Evolutionary conservation across 805 yeast species (phyloP).

Genomic region (Scheffersomyces lignosus): DNA sequence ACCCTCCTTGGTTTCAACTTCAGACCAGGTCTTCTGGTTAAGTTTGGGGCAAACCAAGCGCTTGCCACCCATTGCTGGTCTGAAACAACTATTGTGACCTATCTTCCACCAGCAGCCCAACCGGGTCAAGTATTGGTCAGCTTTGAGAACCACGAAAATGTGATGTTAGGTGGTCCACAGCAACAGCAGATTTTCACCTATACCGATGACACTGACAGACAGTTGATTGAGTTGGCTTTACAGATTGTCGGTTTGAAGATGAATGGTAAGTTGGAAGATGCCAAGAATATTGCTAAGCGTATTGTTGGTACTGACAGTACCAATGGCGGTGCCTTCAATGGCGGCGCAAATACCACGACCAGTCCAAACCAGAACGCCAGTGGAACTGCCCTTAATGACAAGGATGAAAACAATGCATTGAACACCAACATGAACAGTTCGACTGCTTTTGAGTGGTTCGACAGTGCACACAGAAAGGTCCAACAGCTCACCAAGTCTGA

Average conservation of each 20-base stretch:
- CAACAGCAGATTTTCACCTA: slow-evolving; percentile 78
- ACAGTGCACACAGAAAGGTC: slow-evolving; percentile 52
- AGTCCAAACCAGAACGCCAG: background rate
- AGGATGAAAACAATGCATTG: slow-evolving; percentile 4
- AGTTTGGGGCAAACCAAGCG: slow-evolving; percentile 81
- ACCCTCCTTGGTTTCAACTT: slow-evolving; percentile 87
- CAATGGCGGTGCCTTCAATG: slow-evolving; percentile 6
- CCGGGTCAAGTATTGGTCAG: slow-evolving; percentile 92
- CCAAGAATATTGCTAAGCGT: slow-evolving; percentile 87
- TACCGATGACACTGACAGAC: slow-evolving; percentile 92
- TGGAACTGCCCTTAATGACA: no score
- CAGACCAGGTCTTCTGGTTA: slow-evolving; percentile 76
- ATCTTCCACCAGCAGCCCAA: slow-evolving; percentile 84
- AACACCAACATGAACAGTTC: slow-evolving; percentile 15
- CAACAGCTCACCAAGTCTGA: slow-evolving; percentile 46
- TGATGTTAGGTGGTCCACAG: slow-evolving; percentile 27
- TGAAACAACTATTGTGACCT: slow-evolving; percentile 88
- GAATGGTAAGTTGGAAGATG: slow-evolving; percentile 95
- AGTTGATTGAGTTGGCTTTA: slow-evolving; percentile 89
- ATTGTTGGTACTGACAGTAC: slow-evolving; percentile 67
- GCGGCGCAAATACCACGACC: slow-evolving; percentile 35
- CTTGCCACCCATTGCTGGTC: slow-evolving; percentile 95
- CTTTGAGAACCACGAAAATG: slow-evolving; percentile 55
- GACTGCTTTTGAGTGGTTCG: slow-evolving; percentile 49
- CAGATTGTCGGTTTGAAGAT: slow-evolving; percentile 96